Base-by-base conservation (phyloP, 2,329 filamentous ascomycete genomes). In the Fragosphaeria purpurea region DNA sequence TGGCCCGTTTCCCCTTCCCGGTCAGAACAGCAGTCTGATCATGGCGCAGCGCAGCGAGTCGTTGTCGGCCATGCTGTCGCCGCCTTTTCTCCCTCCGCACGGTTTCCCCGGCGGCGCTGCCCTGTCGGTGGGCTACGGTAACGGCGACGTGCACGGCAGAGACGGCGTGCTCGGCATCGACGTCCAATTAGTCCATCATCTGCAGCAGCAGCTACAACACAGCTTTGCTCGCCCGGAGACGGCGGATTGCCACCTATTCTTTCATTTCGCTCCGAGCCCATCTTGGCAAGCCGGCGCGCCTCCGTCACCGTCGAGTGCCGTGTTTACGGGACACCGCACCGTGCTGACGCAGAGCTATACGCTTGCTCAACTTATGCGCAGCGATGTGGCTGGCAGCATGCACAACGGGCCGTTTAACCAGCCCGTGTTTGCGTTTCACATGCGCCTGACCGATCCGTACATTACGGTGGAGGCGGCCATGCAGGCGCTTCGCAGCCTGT, bases 271-370 rank as follows among this genome's bases (percentile, higher is more conserved):
- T 37, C 35, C 22, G 39, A 44, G 11, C 31, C 31, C 5, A 47
- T 10, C 8, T n/a, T 6, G 9, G 10, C 11, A 9, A 44, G 39
- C 13, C 46, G 43, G 41, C 48, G 39, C 2, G 32, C 7, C 9
- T 7, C 41, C 9, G 41, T 53, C 8, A 22, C 50, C 6, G 10
- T 50, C 22, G 22, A 22, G 22, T 22, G 22, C 35, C 7, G 35
- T 37, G 7, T 56, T 60, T n/a, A 31, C 51, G 8, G 58, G 58
- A 11, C 58, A 60, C 37, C 56, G 57, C 6, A 11, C 48, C 7
- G 44, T 57, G 4, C 51, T 60, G 2, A 47, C 53, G 6, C 56
- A 57, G 51, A 59, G 57, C 50, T 54, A 56, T 40, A 44, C 44
- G 4, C 31, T 60, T 9, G 49, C 52, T 2, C 47, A 56, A 10